Evolutionary conservation across 192 early-diverging fungal genomes (phyloP).

Genomic region (Coemansia sp.): DNA sequence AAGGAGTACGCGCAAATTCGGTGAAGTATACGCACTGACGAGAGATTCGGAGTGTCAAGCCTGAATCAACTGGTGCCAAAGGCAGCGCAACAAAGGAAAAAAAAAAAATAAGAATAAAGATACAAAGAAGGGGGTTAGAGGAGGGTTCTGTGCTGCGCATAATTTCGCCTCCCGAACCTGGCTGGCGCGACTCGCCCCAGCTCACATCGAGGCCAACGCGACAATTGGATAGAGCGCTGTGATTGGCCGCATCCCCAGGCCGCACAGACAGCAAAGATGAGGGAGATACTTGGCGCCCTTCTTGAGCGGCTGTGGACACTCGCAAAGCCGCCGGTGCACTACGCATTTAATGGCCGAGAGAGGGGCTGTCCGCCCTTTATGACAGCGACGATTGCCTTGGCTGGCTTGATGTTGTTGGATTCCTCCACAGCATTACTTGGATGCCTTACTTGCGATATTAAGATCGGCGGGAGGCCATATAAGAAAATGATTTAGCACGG

Average conservation of each 20-base stretch:
- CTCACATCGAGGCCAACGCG: background rate
- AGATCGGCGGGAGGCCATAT: background rate
- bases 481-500: background rate
- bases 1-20: background rate
- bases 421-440: too few relatives aligned
- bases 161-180: too few relatives aligned
- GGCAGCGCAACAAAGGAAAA: background rate
- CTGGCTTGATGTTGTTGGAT: background rate
- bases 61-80: background rate
- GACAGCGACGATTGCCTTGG: too few relatives aligned
- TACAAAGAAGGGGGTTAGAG: too few relatives aligned
- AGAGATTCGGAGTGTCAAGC: background rate
- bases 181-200: background rate
- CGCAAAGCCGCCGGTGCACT: too few relatives aligned
- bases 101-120: background rate
- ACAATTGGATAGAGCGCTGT: background rate
- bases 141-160: background rate
- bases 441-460: background rate
- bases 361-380: too few relatives aligned
- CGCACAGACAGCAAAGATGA: too few relatives aligned
- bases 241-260: background rate
- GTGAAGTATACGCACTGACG: background rate
- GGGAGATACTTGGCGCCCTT: too few relatives aligned
- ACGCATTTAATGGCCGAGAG: too few relatives aligned
- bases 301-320: too few relatives aligned